phyloP scores from a whole-genome alignment of 2,329 filamentous ascomycete species.

The Epichloe sibirici region DNA sequence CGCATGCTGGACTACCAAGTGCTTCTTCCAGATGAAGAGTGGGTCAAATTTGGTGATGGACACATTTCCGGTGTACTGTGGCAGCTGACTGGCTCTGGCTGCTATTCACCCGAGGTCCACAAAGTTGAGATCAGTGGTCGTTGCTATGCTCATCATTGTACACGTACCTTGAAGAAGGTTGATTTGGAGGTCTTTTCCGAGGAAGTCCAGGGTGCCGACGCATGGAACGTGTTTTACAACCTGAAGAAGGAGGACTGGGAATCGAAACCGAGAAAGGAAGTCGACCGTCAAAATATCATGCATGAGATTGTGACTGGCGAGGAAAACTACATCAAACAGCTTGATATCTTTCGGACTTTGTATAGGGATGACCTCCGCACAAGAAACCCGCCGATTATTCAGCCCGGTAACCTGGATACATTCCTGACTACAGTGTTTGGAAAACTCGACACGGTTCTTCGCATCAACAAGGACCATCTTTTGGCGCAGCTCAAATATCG shows the following conservation, averaged over 20 bases:
- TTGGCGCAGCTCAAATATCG: constrained; percentile 91
- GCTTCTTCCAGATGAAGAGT: constrained; percentile 83
- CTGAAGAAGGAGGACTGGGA: constrained; percentile 67
- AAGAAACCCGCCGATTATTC: constrained; percentile 69
- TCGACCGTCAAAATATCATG: constrained; percentile 84
- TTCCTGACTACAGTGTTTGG: constrained; percentile 85
- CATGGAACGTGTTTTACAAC: constrained; percentile 85
- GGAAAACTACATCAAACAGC: constrained; percentile 78
- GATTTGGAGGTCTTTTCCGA: constrained; percentile 67
- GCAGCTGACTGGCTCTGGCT: constrained; percentile 83
- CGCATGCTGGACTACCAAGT: constrained; percentile 71
- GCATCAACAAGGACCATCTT: constrained; percentile 85
- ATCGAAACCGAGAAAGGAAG: constrained; percentile 66
- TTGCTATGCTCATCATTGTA: constrained; percentile 91
- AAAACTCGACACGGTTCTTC: constrained; percentile 75
- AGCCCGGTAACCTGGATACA: constrained; percentile 61
- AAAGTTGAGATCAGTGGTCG: constrained; percentile 55
- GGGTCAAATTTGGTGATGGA: constrained; percentile 82
- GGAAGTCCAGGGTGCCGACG: constrained; percentile 53
- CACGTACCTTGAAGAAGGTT: constrained; percentile 86
- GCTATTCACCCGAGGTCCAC: constrained; percentile 79
- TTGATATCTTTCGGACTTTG: constrained; percentile 72
- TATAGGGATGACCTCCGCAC: constrained; percentile 71
- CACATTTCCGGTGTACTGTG: constrained; percentile 81
- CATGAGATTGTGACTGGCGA: constrained; percentile 94